Base-by-base conservation (phyloP, 805 yeast genomes). In the Saturnispora serradocipensis region DNA sequence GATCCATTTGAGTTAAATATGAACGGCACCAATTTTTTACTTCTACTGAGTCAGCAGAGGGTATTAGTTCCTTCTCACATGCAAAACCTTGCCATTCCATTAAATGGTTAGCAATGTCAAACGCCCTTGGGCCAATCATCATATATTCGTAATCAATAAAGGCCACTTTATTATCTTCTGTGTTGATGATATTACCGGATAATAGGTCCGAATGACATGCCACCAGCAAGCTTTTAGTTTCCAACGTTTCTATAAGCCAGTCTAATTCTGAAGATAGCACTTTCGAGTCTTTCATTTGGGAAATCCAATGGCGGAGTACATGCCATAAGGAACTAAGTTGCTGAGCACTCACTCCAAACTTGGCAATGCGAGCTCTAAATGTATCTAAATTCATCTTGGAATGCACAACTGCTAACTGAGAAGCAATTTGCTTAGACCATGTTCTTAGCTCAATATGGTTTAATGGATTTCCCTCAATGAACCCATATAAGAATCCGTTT, bases 31-130 rank as follows among this genome's bases (percentile, higher is more conserved):
- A 85, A 30, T 65, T 64, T 61, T 84, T 65, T 1, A 72, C 66
- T 1, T 67, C 67, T 56, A 81, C 78, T 3, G 61, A 52, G 8
- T 53, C 55, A 0, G 70, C 52, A 15, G 47, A 18, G 0, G 88
- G 88, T 39, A 85, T 82, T 8, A 75, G 75, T 11, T 72, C 63
- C 24, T 76, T 72, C 56, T 81, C 81, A 63, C 93, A 86, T 55
- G 82, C 80, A 58, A 84, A 84, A 2, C 93, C 93, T 63, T 85
- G 93, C 88, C 90, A 83, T 62, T 83, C 89, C 62, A 82, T 81
- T 56, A 83, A 78, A 64, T 83, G 89, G 57, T 83, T 83, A 13
- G 88, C 84, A 22, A 84, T 80, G 60, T 83, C 89, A 61, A 82
- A 83, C 0, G 86, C 88, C 45, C 89, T 65, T 4, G 88, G 87